A percentile compares a stretch with the other conserved stretches of the same genome.
phyloP scores from a whole-genome alignment of 352 stramenopile genomes.

The Hyaloperonospora brassicae region DNA sequence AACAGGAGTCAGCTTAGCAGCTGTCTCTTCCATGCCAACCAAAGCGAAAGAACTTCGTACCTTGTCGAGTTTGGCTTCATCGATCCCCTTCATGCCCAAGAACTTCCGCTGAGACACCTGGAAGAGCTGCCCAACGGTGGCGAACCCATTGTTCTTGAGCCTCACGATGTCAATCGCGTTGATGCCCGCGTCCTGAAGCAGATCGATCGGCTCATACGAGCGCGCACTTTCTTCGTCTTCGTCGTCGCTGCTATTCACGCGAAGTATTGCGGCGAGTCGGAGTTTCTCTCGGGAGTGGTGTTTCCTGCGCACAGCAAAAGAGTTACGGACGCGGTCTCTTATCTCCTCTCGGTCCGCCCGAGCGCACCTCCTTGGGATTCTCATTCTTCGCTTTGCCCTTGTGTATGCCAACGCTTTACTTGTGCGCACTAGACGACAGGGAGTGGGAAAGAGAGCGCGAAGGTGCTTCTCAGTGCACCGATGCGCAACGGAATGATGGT shows the following conservation, averaged over 20 bases:
- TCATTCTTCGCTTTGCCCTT: constrained; percentile 8
- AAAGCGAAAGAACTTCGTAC: constrained; percentile 11
- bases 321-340: background rate
- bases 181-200: constrained; percentile 68
- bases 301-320: constrained; percentile 14
- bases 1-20: constrained; percentile 1
- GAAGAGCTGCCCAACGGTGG: constrained; percentile 75
- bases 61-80: constrained; percentile 84
- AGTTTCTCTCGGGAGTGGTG: constrained; percentile 15
- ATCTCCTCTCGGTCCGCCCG: background rate
- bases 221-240: constrained; percentile 48
- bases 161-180: constrained; percentile 70
- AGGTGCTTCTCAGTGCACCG: background rate
- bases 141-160: constrained; percentile 72
- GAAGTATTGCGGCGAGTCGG: constrained; percentile 21
- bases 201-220: constrained; percentile 66
- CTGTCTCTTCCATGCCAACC: background rate
- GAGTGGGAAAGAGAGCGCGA: constrained; percentile 8
- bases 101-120: constrained; percentile 64
- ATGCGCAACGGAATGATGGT: constrained; percentile 30
- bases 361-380: constrained; percentile 15
- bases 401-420: background rate
- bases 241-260: constrained; percentile 36
- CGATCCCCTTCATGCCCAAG: constrained; percentile 81
- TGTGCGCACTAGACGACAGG: constrained; percentile 2